A percentile compares a stretch with the other conserved stretches of the same genome.
phyloP scores from a whole-genome alignment of 1,284 basidiomycete genomes.

The Leccinum angustisporum region DNA sequence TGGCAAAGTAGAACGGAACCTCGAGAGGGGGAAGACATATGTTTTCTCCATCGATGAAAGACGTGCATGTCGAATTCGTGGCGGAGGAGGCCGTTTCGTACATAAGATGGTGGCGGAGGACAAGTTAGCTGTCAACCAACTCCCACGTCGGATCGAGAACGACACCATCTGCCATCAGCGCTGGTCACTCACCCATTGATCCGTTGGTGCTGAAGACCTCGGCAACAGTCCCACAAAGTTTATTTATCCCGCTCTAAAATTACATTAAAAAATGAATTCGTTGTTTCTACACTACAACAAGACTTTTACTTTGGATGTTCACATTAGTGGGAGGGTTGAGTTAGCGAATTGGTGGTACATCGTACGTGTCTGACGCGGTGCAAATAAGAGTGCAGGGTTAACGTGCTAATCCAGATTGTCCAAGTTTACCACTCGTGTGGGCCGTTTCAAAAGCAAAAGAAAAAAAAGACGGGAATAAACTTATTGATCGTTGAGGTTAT shows the following conservation, averaged over 20 bases:
- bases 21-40: conserved; percentile 28
- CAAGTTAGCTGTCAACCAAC: background rate
- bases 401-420: conserved; percentile 35
- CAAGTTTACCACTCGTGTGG: conserved; percentile 27
- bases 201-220: background rate
- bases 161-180: background rate
- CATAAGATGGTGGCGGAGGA: conserved; percentile 14
- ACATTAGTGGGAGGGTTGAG: conserved; percentile 35
- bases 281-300: conserved; percentile 36
- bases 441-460: conserved; percentile 19
- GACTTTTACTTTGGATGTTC: conserved; percentile 34
- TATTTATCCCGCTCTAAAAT: background rate
- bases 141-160: conserved; percentile 16
- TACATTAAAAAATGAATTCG: conserved; percentile 12
- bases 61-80: conserved; percentile 27
- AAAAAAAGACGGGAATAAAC: conserved; percentile 3
- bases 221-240: background rate
- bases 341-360: conserved; percentile 34
- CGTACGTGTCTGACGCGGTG: conserved; percentile 25
- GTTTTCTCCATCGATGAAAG: conserved; percentile 27
- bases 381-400: conserved; percentile 33
- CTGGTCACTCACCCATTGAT: background rate
- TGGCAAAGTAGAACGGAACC: conserved; percentile 64
- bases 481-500: conserved; percentile 79
- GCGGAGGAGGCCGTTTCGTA: conserved; percentile 10